Conservation (phyloP, 352 stramenopile genomes). For the Globisporangium canariense region DNA sequence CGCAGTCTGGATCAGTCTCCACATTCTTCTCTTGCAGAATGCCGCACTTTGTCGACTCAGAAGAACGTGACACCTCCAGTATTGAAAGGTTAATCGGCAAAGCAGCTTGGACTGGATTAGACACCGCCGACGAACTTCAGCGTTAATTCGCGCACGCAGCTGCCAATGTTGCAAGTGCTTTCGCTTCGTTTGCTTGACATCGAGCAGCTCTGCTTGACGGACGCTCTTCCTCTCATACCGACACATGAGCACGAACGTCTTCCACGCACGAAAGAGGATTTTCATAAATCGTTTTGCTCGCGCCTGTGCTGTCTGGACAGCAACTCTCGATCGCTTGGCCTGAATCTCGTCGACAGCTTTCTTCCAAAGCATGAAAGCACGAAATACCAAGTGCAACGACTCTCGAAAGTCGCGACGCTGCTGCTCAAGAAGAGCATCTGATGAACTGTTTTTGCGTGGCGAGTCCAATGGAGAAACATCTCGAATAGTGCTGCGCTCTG, state of each 20-base stretch:
- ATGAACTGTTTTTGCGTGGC: background rate
- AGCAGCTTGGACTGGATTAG: background rate
- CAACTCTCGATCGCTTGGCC: background rate
- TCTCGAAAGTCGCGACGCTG: conserved; percentile 11
- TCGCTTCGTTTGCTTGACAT: background rate
- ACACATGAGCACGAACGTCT: background rate
- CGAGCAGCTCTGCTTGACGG: background rate
- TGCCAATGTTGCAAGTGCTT: conserved; percentile 1
- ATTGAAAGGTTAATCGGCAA: background rate
- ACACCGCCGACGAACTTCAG: conserved; percentile 4
- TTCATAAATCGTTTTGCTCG: background rate
- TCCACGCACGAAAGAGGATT: conserved; percentile 9
- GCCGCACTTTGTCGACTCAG: background rate
- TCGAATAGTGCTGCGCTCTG: background rate
- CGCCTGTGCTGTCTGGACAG: background rate
- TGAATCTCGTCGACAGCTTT: background rate
- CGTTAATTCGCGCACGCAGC: background rate
- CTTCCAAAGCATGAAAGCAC: conserved; percentile 13
- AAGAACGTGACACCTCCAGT: conserved; percentile 1
- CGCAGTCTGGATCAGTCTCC: background rate
- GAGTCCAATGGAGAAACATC: background rate
- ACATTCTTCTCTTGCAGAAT: background rate
- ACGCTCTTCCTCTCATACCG: background rate
- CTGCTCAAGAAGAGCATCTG: background rate
- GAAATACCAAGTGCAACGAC: conserved; percentile 15